Conservation (phyloP, 1,284 basidiomycete species). For the Rhodotorula mucilaginosa region DNA sequence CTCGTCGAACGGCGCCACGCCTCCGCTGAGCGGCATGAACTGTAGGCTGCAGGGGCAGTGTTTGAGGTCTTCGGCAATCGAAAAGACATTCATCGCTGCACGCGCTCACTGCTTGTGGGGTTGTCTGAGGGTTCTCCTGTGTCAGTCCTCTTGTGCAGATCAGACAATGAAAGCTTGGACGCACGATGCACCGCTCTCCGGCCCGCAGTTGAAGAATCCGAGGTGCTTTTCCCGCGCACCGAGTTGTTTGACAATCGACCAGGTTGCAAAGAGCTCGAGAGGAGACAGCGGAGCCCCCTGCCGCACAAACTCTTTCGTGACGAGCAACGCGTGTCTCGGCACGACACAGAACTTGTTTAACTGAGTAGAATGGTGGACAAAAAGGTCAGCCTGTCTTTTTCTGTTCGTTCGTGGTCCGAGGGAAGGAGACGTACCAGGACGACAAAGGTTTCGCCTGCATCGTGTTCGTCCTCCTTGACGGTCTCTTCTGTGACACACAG, state of each 20-base stretch:
- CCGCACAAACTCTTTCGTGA: conserved; percentile 42
- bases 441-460: conserved; percentile 29
- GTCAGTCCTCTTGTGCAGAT: neutral
- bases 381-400: neutral
- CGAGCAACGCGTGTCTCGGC: conserved; percentile 44
- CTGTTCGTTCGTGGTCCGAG: neutral
- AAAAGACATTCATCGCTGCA: too few species aligned
- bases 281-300: conserved; percentile 43
- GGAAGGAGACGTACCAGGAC: conserved; percentile 25
- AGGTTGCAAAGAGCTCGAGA: conserved; percentile 38
- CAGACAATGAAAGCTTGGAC: neutral
- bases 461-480: conserved; percentile 34
- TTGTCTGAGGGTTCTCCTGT: conserved; percentile 16
- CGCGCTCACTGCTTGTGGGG: conserved; percentile 42
- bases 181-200: conserved; percentile 35
- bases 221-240: conserved; percentile 37
- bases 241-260: conserved; percentile 40
- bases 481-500: conserved; percentile 35
- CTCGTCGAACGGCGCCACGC: conserved; percentile 38
- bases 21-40: conserved; percentile 41
- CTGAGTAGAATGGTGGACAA: conserved; percentile 1
- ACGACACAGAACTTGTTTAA: conserved; percentile 46
- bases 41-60: conserved; percentile 34
- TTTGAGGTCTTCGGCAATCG: neutral
- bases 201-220: conserved; percentile 44